These are phyloP conservation scores for Cymbopogon flexuosus DNA, from an alignment of 202 grass and related monocot genomes.

Conservation along the genomic window DNA sequence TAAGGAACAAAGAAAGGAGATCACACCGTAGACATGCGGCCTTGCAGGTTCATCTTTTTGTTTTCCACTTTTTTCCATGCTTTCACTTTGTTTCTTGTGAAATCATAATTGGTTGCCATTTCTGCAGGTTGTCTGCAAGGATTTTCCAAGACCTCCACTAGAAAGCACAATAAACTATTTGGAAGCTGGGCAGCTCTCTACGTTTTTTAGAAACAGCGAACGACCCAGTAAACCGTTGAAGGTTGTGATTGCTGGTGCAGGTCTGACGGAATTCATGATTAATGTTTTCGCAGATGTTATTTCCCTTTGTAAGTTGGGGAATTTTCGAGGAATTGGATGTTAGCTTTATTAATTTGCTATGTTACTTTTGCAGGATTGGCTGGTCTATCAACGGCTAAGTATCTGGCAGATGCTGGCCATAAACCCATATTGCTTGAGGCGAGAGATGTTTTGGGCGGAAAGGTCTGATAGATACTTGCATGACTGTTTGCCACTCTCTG, in stretches of 20 bases:
- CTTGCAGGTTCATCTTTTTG: conserved; percentile 42
- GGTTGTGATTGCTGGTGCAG: conserved; percentile 88
- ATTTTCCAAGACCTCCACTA: conserved; percentile 72
- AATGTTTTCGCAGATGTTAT: conserved; percentile 9
- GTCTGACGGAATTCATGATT: conserved; percentile 38
- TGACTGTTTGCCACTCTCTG: conserved; percentile 7
- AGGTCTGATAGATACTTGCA: conserved; percentile 45
- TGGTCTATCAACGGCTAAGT: conserved; percentile 89
- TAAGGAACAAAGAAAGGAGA: conserved; percentile 37
- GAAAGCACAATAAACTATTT: conserved; percentile 75
- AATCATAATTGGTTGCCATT: conserved; percentile 14
- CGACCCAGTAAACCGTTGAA: conserved; percentile 64
- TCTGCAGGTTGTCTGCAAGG: conserved; percentile 71
- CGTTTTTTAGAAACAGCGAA: conserved; percentile 52
- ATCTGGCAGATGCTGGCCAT: conserved; percentile 91
- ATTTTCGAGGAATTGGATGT: neutral
- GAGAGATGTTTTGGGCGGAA: conserved; percentile 96
- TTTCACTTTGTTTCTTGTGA: neutral
- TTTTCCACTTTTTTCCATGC: neutral
- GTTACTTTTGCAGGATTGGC: conserved; percentile 64
- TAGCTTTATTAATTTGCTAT: conserved; percentile 7
- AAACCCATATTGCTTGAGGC: conserved; percentile 92
- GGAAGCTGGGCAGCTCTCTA: conserved; percentile 89
- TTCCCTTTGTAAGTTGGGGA: neutral
- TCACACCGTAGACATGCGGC: conserved; percentile 30